phyloP scores from a whole-genome alignment of 2,329 filamentous ascomycete genomes.

The Cryphonectria naterciae region DNA sequence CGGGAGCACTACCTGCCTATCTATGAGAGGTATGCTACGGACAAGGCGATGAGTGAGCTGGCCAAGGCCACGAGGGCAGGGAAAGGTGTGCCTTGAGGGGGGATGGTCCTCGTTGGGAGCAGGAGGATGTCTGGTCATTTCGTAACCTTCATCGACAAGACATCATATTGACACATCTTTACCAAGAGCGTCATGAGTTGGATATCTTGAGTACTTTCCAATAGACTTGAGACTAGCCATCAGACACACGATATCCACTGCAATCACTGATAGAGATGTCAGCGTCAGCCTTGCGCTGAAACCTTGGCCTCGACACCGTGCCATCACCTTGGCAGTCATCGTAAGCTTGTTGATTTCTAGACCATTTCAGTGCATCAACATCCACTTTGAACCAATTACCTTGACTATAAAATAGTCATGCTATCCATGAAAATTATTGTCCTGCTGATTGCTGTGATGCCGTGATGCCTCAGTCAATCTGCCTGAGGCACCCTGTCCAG shows the following conservation, averaged over 20 bases:
- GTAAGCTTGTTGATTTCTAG: neutral
- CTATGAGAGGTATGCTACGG: conserved; percentile 67
- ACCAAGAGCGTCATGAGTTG: neutral
- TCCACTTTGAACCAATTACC: neutral
- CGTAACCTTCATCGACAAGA: neutral
- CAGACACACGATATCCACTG: neutral
- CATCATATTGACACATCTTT: neutral
- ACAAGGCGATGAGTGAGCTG: conserved; percentile 62
- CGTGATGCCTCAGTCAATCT: too few relatives aligned
- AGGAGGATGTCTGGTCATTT: neutral
- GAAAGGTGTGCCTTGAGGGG: conserved; percentile 58
- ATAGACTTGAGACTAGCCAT: too few relatives aligned
- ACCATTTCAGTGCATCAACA: neutral
- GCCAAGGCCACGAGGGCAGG: conserved; percentile 66
- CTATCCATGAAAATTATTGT: too few relatives aligned
- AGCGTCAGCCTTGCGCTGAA: neutral
- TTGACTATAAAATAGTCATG: neutral
- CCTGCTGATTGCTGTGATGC: too few relatives aligned
- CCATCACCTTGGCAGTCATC: neutral
- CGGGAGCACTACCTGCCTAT: conserved; percentile 67
- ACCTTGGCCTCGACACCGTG: neutral
- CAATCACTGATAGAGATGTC: neutral
- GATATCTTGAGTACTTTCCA: too few relatives aligned
- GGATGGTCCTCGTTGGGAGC: neutral
- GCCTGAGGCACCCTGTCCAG: too few relatives aligned